These are phyloP conservation scores for Mychonastes homosphaera DNA, from an alignment of 139 green algal genomes.

Conservation along the genomic window DNA sequence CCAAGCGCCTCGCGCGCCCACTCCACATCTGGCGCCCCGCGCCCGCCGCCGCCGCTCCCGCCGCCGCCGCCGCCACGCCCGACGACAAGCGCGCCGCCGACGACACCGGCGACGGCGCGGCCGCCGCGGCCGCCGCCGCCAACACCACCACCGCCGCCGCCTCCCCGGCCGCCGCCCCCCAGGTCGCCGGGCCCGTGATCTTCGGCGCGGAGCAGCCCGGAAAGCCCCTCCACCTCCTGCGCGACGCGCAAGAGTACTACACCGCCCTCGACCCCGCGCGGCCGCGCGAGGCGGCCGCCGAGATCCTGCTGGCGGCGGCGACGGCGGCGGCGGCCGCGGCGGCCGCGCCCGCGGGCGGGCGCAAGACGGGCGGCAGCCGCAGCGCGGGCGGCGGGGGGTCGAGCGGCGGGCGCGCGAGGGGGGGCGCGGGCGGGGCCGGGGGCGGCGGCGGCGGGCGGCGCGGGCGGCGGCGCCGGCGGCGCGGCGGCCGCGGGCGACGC, in stretches of 20 bases:
- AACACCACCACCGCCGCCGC: not conserved
- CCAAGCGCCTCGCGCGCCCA: conserved; percentile 4
- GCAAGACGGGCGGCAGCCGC: not conserved
- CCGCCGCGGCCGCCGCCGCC: not conserved
- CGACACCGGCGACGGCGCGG: not conserved
- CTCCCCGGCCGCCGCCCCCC: not conserved
- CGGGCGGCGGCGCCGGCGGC: not conserved
- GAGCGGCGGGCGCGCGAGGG: not conserved
- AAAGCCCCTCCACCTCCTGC: too few relatives aligned
- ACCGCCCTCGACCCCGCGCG: too few relatives aligned
- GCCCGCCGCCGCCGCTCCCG: not conserved
- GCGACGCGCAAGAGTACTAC: too few relatives aligned
- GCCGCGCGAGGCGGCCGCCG: too few relatives aligned
- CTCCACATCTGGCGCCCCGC: conserved; percentile 19
- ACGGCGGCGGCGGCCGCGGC: too few relatives aligned
- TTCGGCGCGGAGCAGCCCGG: too few relatives aligned
- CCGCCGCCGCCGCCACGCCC: conserved; percentile 2
- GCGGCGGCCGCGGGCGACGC: not conserved
- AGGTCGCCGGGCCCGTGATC: too few relatives aligned
- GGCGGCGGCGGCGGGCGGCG: not conserved
- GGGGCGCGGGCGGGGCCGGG: not conserved
- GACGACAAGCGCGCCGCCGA: not conserved
- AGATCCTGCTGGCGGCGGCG: too few relatives aligned
- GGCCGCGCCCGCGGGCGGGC: not conserved
- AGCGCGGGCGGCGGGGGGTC: not conserved